Base-by-base conservation (phyloP, 805 yeast species). In the Yamadazyma ubonensis region DNA sequence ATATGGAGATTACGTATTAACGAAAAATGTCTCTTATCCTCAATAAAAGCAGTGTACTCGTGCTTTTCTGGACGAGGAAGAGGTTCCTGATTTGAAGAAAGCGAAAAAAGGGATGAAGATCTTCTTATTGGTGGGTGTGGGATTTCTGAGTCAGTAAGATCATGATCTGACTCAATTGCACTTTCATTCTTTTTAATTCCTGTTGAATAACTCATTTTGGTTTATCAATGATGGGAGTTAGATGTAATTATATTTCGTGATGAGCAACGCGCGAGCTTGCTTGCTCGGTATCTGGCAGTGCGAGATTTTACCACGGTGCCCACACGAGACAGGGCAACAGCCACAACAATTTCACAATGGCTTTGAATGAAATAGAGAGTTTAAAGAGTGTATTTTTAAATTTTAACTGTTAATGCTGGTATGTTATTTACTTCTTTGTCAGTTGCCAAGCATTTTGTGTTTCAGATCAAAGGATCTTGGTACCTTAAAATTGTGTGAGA, bases 1-100 rank as follows among this genome's bases (percentile, higher is more conserved):
- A 91, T 72, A 61, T 93, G 98, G 49, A 93, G 75, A 54, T 85
- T 83, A 57, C 96, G 72, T 41, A 93, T 67, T 77, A 93, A 78
- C 41, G 90, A 82, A 49, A 91, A 83, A 59, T 91, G 97, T 56
- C 95, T 75, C 34, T 75, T 75, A 62, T 91, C 98, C 27, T 81
- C 76, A 39, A 89, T 81, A 58, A 90, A 89, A 33, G 83, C 86
- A 45, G 76, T 72, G 54, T 87, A 82, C 59, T 91, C 95, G 12
- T 72, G 71, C 42, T 80, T 80, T 53, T 84, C 86, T 7, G 93
- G 91, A 32, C 86, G 82, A 8, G 88, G 90, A 49, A 84, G 67
- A 15, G 51, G 51, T 4, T 79, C 83, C 45, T 66, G 67, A 42
- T 62, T 62, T 46, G 80, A 65, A 54, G 79, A 62, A 49, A 83